Evolutionary conservation across 2,329 filamentous ascomycete species (phyloP), one percentile per base, ranked within the genome.

Genomic region (Cordyceps javanica): DNA sequence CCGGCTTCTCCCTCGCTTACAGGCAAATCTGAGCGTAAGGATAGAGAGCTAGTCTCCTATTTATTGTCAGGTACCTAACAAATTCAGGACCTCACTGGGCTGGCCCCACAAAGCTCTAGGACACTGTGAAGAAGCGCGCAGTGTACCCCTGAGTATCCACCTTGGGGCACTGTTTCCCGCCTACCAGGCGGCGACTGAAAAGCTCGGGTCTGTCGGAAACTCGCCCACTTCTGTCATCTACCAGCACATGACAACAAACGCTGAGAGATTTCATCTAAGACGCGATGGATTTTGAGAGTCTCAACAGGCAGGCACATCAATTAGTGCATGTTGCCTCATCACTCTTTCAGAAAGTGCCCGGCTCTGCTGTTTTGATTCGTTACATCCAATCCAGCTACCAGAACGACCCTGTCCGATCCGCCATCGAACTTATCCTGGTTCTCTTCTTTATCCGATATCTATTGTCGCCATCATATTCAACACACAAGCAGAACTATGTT

Each of bases 311-410:
- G 54, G 75, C 82, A 63, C 65, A 82, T 61, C 74, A 79, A 59
- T 70, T 76, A 59, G 79, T 80, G 63, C 73, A 82, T 46, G 74
- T 80, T 60, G 76, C 81, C 25, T 77, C 78, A 55, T 76, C 83
- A 59, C 81, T 86, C 59, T 95, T 99, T 70, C 92, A 97, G 68
- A 90, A 89, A 68, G 82, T 99, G 39, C 95, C 94, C 30, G 94
- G 94, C 54, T 97, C 93, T 30, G 90, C 93, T 42, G 96, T 99
- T 65, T 80, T 97, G 67, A 83, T 96, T 65, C 90, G 94, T 62
- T 99, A 99, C 75, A 91, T 99, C 70, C 90, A 90, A 72, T 96
- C 91, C 59, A 96, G 91, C 71, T 97, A 99, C 77, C 94, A 99
- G 76, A 89, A 99, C 70, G 94, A 99, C 67, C 94, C 94, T 10